phyloP scores from a whole-genome alignment of 345 rosid species.

The Lepidium didymum region DNA sequence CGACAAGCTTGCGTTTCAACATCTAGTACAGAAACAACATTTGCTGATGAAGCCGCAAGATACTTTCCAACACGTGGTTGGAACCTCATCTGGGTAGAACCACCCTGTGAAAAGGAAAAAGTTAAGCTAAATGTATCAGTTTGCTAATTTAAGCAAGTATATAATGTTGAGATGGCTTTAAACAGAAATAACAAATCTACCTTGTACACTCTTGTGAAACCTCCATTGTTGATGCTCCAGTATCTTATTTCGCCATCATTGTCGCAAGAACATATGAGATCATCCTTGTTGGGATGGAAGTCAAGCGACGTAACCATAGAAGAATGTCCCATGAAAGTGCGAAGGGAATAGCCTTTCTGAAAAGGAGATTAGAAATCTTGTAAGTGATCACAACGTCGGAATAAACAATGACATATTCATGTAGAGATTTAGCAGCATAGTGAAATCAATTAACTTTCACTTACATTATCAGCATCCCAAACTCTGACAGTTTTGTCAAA shows the following conservation, averaged over 20 bases:
- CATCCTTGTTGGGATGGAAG: constrained; percentile 86
- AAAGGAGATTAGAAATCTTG: constrained; percentile 18
- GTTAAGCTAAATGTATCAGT: not conserved
- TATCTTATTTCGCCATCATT: constrained; percentile 84
- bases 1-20: constrained; percentile 73
- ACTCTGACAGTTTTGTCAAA: constrained; percentile 96
- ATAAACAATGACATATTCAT: not conserved
- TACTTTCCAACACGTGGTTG: constrained; percentile 86
- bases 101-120: constrained; percentile 46
- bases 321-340: constrained; percentile 77
- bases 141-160: not conserved
- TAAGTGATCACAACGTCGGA: not conserved
- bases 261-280: constrained; percentile 94
- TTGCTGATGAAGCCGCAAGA: constrained; percentile 87
- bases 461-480: constrained; percentile 97
- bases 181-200: constrained; percentile 31
- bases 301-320: constrained; percentile 72
- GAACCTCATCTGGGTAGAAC: constrained; percentile 74
- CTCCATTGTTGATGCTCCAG: constrained; percentile 87
- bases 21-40: constrained; percentile 76
- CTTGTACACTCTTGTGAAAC: constrained; percentile 69
- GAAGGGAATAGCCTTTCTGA: constrained; percentile 84
- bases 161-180: not conserved
- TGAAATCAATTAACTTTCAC: constrained; percentile 8
- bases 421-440: not conserved